A percentile compares a stretch with the other conserved stretches of the same genome.
These are phyloP conservation scores for Nitzschia palea DNA, from an alignment of 108 stramenopile species.

Conservation along the genomic window DNA sequence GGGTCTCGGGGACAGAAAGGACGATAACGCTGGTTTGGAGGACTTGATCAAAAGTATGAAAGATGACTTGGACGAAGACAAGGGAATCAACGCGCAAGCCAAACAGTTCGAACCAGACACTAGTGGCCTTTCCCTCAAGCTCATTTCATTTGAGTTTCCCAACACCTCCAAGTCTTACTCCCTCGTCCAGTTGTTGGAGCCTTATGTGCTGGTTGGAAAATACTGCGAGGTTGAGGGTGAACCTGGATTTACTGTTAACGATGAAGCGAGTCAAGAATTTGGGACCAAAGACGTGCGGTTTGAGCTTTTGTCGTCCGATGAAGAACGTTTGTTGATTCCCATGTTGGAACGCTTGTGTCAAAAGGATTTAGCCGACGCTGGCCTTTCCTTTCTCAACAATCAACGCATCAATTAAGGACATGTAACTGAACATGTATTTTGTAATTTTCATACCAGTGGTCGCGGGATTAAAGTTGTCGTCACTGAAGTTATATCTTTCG, in stretches of 20 bases:
- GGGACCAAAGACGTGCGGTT: constrained; percentile 34
- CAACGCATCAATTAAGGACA: background rate
- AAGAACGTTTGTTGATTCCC: constrained; percentile 41
- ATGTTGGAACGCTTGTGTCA: constrained; percentile 39
- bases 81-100: constrained; percentile 1
- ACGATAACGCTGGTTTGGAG: constrained; percentile 35
- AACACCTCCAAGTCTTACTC: constrained; percentile 41
- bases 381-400: constrained; percentile 14
- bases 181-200: constrained; percentile 47
- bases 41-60: constrained; percentile 35
- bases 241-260: no score
- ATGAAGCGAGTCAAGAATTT: background rate
- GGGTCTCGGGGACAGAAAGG: constrained; percentile 22
- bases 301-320: constrained; percentile 45
- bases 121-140: constrained; percentile 44
- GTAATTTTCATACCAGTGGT: no score
- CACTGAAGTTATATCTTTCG: no score
- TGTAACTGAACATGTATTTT: background rate
- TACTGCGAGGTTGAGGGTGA: no score
- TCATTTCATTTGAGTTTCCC: constrained; percentile 37
- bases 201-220: constrained; percentile 22
- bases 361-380: constrained; percentile 34
- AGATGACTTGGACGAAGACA: constrained; percentile 20
- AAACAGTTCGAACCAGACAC: constrained; percentile 24
- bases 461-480: no score